These are phyloP conservation scores for Mrakia blollopis DNA, from an alignment of 768 basidiomycete genomes.

Conservation along the genomic window DNA sequence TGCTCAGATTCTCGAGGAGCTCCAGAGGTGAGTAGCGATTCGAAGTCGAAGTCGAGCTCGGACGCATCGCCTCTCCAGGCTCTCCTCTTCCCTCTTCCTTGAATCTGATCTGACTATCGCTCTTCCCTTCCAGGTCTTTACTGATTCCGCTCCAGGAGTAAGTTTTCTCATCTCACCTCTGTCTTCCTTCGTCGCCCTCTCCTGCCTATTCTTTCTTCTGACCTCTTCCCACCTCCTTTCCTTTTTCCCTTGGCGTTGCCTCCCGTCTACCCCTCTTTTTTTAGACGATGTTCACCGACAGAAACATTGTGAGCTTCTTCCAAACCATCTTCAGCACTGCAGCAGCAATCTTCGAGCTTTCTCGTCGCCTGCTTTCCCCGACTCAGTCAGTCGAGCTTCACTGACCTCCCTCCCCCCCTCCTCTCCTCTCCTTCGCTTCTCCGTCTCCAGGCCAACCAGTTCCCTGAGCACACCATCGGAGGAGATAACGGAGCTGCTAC, in stretches of 20 bases:
- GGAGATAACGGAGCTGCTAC: not conserved
- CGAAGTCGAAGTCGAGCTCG: not conserved
- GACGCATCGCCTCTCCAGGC: not conserved
- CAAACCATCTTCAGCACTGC: not conserved
- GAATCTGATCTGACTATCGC: no score
- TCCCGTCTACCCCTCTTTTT: not conserved
- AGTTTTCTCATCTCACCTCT: not conserved
- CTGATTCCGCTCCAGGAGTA: no score
- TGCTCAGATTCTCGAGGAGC: not conserved
- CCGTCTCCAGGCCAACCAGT: conserved; percentile 12
- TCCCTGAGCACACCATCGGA: not conserved
- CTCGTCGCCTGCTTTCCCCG: not conserved
- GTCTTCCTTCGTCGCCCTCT: not conserved
- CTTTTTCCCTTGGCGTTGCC: not conserved
- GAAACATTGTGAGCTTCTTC: conserved; percentile 10
- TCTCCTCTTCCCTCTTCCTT: not conserved
- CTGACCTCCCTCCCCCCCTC: not conserved
- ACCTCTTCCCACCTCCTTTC: not conserved
- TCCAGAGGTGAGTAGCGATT: not conserved
- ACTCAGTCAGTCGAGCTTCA: not conserved
- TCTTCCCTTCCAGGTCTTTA: no score
- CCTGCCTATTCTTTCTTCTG: not conserved
- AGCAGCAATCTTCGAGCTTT: not conserved
- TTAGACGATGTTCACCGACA: conserved; percentile 17
- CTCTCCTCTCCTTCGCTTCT: not conserved